Evolutionary conservation across 2,329 filamentous ascomycete species (phyloP).

Genomic region (Sodiomyces alkalinus): DNA sequence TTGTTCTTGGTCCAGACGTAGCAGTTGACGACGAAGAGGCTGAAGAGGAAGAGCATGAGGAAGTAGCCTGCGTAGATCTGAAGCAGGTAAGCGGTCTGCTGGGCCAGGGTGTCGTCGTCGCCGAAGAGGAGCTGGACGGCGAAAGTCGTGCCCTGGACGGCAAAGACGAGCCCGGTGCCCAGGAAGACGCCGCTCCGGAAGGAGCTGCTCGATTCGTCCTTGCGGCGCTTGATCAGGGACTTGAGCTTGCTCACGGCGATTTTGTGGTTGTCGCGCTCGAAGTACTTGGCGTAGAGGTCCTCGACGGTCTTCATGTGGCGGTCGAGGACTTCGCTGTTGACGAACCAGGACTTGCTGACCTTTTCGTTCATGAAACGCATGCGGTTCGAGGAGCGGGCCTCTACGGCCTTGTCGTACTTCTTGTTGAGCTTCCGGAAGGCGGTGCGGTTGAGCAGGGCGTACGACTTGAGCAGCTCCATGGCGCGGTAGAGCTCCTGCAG

Average conservation of each 20-base stretch:
- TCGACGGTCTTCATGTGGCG: slow-evolving; percentile 67
- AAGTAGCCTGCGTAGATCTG: slow-evolving; percentile 94
- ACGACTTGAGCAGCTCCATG: slow-evolving; percentile 82
- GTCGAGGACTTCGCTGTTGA: slow-evolving; percentile 75
- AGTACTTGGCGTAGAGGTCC: slow-evolving; percentile 87
- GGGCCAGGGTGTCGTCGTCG: slow-evolving; percentile 28
- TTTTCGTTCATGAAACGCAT: slow-evolving; percentile 92
- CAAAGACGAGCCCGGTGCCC: slow-evolving; percentile 51
- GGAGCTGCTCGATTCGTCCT: slow-evolving; percentile 39
- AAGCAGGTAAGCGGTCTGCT: slow-evolving; percentile 52
- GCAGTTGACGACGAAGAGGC: slow-evolving; percentile 76
- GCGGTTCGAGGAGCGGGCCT: slow-evolving; percentile 58
- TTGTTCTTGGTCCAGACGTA: slow-evolving; percentile 69
- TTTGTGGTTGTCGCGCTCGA: slow-evolving; percentile 87
- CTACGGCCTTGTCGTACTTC: slow-evolving; percentile 88
- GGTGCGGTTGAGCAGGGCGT: slow-evolving; percentile 76
- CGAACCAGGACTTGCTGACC: slow-evolving; percentile 82
- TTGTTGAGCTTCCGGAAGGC: slow-evolving; percentile 97
- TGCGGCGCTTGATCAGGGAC: slow-evolving; percentile 45
- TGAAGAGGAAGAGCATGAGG: slow-evolving; percentile 62
- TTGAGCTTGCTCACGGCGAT: slow-evolving; percentile 78
- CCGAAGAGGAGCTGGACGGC: slow-evolving; percentile 37
- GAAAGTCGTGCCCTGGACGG: slow-evolving; percentile 49
- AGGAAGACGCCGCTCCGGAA: slow-evolving; percentile 52
- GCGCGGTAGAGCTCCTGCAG: slow-evolving; percentile 88